Evolutionary conservation across 2,329 filamentous ascomycete genomes (phyloP), one percentile per base, ranked within the genome.

Genomic region (Ceratocystiopsis sp.): DNA sequence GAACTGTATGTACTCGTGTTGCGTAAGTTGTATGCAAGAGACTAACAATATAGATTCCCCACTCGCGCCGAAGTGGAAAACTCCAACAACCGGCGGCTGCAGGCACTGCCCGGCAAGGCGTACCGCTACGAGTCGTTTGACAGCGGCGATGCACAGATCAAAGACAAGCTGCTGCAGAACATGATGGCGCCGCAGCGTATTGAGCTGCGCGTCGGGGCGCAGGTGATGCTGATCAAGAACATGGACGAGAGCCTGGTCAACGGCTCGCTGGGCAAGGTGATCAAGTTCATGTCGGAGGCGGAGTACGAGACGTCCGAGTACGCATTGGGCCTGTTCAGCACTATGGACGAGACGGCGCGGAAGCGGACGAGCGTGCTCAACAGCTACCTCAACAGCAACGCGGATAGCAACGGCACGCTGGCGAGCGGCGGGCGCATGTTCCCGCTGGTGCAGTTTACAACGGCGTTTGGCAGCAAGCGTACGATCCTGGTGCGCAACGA

Each of bases 151-250:
- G 68, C 69, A 16, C 61, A 66, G 1, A 60, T 80, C 35, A 78
- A 84, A 32, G 85, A 93, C 38, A 87, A 78, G 55, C 61, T 96
- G 0, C 66, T 98, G 7, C 61, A 73, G 7, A 94, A 89, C 55
- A 93, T 93, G 75, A 95, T 98, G 83, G 87, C 91, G 0, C 87
- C 91, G 0, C 80, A 80, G 52, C 56, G 62, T 0, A 73, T 98
- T 17, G 75, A 82, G 33, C 63, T 98, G 29, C 96, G 95, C 59
- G 80, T 91, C 49, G 84, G 86, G 11, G 84, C 91, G 0, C 93
- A 98, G 57, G 93, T 98, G 38, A 98, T 98, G 91, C 67, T 98
- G n/a, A 95, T 98, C 68, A 98, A 98, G 61, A 98, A 98, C 53
- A 80, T 96, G 63, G 91, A 98, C 55, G 85, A 94, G 35, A 79